Conservation (phyloP, 1,284 basidiomycete species). For the Wallemia hederae region DNA sequence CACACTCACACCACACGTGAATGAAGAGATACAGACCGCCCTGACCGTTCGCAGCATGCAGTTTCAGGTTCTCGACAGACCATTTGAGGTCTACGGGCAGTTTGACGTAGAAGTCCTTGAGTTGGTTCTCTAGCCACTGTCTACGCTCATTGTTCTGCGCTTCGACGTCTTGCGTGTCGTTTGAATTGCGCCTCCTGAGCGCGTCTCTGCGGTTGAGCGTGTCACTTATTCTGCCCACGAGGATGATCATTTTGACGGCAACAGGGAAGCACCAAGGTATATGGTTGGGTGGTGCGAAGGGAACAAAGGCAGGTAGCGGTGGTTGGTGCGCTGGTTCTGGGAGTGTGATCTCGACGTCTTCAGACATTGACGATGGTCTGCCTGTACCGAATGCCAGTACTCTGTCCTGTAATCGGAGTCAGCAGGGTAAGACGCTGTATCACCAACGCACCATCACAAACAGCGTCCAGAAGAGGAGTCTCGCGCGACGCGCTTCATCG, state of each 20-base stretch:
- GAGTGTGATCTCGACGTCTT: not conserved
- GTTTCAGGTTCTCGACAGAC: not conserved
- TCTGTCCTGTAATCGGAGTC: constrained; percentile 11
- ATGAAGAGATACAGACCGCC: not conserved
- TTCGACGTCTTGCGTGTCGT: not conserved
- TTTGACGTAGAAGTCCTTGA: not conserved
- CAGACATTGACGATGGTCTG: constrained; percentile 4
- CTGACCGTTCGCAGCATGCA: not conserved
- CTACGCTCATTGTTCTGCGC: not conserved
- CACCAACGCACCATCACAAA: constrained; percentile 13
- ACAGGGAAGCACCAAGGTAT: not conserved
- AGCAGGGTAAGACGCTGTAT: not conserved
- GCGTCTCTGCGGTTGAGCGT: not conserved
- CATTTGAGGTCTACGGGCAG: not conserved
- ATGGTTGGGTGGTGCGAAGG: not conserved
- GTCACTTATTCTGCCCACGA: not conserved
- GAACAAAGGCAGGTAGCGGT: not conserved
- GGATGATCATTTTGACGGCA: not conserved
- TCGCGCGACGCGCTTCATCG: constrained; percentile 16
- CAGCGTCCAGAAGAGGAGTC: constrained; percentile 18
- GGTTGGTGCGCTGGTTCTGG: not conserved
- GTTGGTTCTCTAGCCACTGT: not conserved
- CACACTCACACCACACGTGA: not conserved
- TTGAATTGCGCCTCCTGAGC: not conserved
- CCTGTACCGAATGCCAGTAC: constrained; percentile 17